phyloP scores from a whole-genome alignment of 176 grass and related monocot species.

The Oryza officinalis region DNA sequence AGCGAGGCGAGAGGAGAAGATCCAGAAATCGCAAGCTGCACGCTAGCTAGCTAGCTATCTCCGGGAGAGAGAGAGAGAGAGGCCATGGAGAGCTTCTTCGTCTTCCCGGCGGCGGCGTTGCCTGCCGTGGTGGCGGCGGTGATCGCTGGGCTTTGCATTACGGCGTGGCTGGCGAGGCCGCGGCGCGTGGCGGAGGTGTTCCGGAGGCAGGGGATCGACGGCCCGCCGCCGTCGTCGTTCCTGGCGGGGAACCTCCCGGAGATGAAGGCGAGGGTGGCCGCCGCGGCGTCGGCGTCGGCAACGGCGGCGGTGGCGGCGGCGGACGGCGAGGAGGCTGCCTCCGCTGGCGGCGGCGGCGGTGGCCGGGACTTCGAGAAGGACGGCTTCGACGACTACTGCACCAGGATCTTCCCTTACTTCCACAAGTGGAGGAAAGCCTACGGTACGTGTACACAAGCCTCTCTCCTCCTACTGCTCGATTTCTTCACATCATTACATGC shows the following conservation, averaged over 20 bases:
- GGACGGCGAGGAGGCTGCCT: not conserved
- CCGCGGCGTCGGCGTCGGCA: not conserved
- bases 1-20: not conserved
- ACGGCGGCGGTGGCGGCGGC: not conserved
- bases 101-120: not conserved
- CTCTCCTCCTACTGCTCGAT: not conserved
- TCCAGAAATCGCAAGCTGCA: not conserved
- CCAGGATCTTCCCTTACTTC: slow-evolving; percentile 88
- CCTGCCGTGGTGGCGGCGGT: not conserved
- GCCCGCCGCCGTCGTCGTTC: slow-evolving; percentile 65
- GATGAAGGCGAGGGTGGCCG: slow-evolving; percentile 60
- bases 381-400: slow-evolving; percentile 68
- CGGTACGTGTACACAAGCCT: slow-evolving; percentile 45
- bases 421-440: slow-evolving; percentile 88
- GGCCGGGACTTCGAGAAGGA: slow-evolving; percentile 36
- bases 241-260: slow-evolving; percentile 68
- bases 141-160: slow-evolving; percentile 28
- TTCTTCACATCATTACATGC: not conserved
- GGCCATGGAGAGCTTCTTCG: slow-evolving; percentile 6
- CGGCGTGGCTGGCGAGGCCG: slow-evolving; percentile 50
- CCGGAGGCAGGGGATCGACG: slow-evolving; percentile 66
- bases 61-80: not conserved
- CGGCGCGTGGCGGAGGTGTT: slow-evolving; percentile 48
- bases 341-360: not conserved
- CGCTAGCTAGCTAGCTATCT: not conserved